Conservation (phyloP, 768 basidiomycete species). For the Mycena belliarum region DNA sequence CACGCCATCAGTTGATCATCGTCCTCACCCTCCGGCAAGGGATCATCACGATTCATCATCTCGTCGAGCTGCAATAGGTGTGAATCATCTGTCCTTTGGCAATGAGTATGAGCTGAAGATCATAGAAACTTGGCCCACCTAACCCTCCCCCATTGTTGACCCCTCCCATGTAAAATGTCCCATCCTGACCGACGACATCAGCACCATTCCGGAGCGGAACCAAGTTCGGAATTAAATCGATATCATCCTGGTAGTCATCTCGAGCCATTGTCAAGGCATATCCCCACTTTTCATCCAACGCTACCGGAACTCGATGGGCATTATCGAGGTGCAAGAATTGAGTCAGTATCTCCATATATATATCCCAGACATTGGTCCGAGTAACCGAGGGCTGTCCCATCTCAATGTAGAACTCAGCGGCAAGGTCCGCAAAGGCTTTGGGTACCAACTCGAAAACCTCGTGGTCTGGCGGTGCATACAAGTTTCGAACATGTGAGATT, state of each 20-base stretch:
- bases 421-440: too few species aligned
- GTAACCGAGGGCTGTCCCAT: conserved; percentile 18
- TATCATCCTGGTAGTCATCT: background rate
- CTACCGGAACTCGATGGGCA: background rate
- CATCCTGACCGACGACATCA: background rate
- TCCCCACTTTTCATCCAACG: background rate
- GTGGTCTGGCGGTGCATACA: too few species aligned
- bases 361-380: conserved; percentile 15
- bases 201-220: background rate
- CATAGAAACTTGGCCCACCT: too few species aligned
- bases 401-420: conserved; percentile 4
- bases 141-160: background rate
- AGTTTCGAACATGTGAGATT: background rate
- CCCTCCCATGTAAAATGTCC: background rate
- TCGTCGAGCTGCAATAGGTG: background rate
- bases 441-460: too few species aligned
- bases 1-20: too few species aligned
- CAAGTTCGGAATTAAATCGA: background rate
- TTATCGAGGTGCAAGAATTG: background rate
- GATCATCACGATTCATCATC: background rate
- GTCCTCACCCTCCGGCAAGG: background rate
- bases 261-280: background rate
- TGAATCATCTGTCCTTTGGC: too few species aligned
- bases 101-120: too few species aligned
- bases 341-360: conserved; percentile 8